Evolutionary conservation across 345 rosid species (phyloP).

Genomic region (Odontarrhena argentea): DNA sequence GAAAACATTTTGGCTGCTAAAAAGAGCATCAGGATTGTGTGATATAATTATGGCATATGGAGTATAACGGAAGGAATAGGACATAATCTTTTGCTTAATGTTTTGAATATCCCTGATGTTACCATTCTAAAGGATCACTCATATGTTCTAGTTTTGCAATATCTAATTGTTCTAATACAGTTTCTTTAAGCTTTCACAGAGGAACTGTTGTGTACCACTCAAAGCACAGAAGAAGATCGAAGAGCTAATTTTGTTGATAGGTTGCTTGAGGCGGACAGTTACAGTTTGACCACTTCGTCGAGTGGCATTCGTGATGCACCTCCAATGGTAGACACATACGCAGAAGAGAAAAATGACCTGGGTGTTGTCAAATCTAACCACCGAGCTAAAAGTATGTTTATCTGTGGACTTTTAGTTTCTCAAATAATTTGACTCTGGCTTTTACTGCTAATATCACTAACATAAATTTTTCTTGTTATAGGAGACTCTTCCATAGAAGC

Average conservation of each 20-base stretch:
- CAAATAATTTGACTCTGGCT: background rate
- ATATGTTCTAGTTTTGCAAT: constrained; percentile 15
- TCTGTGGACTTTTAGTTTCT: constrained; percentile 21
- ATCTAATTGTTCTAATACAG: constrained; percentile 24
- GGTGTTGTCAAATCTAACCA: constrained; percentile 42
- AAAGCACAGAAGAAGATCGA: constrained; percentile 61
- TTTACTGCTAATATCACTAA: constrained; percentile 20
- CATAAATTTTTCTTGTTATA: constrained; percentile 36
- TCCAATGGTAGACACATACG: constrained; percentile 41
- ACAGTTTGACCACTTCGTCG: constrained; percentile 39
- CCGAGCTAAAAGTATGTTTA: constrained; percentile 52
- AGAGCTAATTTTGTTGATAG: constrained; percentile 76
- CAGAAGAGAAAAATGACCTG: constrained; percentile 42
- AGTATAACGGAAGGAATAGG: background rate
- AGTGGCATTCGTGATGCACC: constrained; percentile 32
- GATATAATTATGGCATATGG: background rate
- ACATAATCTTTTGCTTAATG: background rate
- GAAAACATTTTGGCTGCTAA: constrained; percentile 3
- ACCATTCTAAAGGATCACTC: constrained; percentile 12
- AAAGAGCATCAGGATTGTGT: constrained; percentile 3
- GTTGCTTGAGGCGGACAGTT: constrained; percentile 55
- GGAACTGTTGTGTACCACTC: constrained; percentile 50
- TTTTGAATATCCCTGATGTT: constrained; percentile 10
- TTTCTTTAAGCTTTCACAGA: constrained; percentile 45
- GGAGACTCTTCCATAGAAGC: constrained; percentile 48